These are phyloP conservation scores for Pleurotus cornucopiae DNA, from an alignment of 768 basidiomycete genomes.

Conservation along the genomic window DNA sequence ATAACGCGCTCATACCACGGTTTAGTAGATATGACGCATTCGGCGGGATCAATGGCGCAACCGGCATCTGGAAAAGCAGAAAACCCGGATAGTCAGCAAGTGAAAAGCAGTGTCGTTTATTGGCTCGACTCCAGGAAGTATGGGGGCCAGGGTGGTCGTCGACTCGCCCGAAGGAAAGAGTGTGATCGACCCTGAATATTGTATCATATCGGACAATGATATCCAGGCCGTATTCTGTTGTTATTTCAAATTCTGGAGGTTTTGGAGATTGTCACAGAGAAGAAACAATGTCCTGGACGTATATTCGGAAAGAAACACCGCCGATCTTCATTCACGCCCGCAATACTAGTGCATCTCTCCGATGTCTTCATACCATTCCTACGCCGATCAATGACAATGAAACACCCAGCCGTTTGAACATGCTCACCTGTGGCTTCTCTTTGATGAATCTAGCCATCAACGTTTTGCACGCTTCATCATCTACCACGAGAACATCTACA, in stretches of 20 bases:
- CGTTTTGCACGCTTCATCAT: conserved; percentile 46
- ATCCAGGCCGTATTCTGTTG: no score
- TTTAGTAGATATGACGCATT: neutral
- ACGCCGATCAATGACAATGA: conserved; percentile 1
- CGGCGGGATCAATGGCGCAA: conserved; percentile 4
- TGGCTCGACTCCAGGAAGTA: neutral
- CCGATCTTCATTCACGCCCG: no score
- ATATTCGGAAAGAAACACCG: no score
- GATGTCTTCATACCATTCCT: conserved; percentile 62
- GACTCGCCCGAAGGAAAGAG: neutral
- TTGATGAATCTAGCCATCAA: conserved; percentile 55
- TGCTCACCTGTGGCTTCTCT: conserved; percentile 47
- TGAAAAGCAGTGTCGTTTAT: no score
- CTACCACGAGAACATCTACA: conserved; percentile 48
- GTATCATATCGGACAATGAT: neutral
- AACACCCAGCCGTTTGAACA: conserved; percentile 3
- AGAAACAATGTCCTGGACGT: neutral
- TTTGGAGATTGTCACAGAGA: neutral
- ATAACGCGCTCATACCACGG: neutral
- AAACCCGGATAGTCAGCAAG: no score
- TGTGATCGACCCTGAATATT: neutral
- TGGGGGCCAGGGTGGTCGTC: neutral
- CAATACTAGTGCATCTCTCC: conserved; percentile 27
- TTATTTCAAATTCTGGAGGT: no score
- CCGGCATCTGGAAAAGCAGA: neutral